These are phyloP conservation scores for Chrysanthemum makinoi DNA, from an alignment of 129 eudicot species.

Conservation along the genomic window DNA sequence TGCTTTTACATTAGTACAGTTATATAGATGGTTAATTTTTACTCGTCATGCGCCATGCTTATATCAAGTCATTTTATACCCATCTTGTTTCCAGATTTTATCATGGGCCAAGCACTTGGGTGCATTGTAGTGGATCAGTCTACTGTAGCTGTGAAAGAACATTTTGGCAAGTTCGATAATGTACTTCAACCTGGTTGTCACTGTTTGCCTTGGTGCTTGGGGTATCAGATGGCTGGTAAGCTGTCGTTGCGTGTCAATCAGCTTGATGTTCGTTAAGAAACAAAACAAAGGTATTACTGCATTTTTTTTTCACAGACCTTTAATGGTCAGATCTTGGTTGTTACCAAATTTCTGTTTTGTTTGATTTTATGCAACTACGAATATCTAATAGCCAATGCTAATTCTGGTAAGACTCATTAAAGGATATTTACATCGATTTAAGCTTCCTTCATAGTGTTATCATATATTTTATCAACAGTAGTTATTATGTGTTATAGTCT, in stretches of 20 bases:
- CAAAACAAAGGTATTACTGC: conserved; percentile 60
- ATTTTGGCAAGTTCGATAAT: conserved; percentile 52
- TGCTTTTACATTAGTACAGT: no score
- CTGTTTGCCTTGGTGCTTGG: conserved; percentile 72
- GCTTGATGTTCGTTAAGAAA: conserved; percentile 74
- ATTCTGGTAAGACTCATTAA: neutral
- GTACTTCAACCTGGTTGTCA: conserved; percentile 77
- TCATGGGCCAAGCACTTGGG: conserved; percentile 61
- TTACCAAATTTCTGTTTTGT: conserved; percentile 1
- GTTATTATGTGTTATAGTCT: neutral
- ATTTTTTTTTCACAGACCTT: neutral
- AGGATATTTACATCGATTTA: neutral
- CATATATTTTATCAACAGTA: no score
- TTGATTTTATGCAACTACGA: neutral
- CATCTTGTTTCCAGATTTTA: conserved; percentile 20
- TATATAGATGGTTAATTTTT: no score
- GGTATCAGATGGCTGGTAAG: conserved; percentile 53
- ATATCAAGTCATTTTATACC: neutral
- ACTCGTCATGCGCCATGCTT: neutral
- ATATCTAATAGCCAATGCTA: neutral
- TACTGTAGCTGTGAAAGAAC: conserved; percentile 62
- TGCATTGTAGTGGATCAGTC: conserved; percentile 72
- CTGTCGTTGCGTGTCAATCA: conserved; percentile 67
- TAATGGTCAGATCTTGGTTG: neutral
- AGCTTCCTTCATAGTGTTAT: no score